phyloP scores from a whole-genome alignment of 306 rosid species.

The Vigna mungo region DNA sequence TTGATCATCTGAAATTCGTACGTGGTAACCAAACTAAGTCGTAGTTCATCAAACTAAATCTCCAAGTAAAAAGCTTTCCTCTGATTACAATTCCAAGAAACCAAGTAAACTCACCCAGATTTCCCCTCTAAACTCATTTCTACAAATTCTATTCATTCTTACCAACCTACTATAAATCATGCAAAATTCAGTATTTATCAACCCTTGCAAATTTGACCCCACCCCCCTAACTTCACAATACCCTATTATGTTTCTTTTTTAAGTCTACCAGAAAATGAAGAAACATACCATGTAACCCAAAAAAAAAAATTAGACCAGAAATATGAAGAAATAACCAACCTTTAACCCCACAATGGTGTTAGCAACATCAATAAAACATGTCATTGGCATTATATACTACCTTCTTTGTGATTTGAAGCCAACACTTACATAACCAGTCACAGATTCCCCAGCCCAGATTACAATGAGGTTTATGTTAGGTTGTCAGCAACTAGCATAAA shows the following conservation, averaged over 20 bases:
- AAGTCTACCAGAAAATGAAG: too few relatives aligned
- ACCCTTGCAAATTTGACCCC: neutral
- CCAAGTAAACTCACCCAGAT: neutral
- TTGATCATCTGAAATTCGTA: conserved; percentile 15
- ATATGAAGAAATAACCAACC: conserved; percentile 23
- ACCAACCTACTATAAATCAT: neutral
- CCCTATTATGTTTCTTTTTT: neutral
- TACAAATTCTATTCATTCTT: neutral
- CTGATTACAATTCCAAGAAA: conserved; percentile 6
- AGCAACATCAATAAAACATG: conserved; percentile 12
- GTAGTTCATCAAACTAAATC: conserved; percentile 11
- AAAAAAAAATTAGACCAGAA: neutral
- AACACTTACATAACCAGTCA: conserved; percentile 13
- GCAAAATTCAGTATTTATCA: conserved; percentile 12
- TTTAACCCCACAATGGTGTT: neutral
- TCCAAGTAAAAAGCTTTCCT: neutral
- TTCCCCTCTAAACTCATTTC: neutral
- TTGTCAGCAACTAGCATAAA: conserved; percentile 9
- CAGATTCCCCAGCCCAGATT: neutral
- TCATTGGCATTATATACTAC: conserved; percentile 29
- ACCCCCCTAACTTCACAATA: neutral
- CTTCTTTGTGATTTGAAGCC: conserved; percentile 25
- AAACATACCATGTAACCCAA: too few relatives aligned
- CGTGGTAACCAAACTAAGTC: conserved; percentile 5
- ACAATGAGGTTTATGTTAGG: neutral